Conservation (phyloP, 129 eudicot species). For the Tanacetum coccineum region DNA sequence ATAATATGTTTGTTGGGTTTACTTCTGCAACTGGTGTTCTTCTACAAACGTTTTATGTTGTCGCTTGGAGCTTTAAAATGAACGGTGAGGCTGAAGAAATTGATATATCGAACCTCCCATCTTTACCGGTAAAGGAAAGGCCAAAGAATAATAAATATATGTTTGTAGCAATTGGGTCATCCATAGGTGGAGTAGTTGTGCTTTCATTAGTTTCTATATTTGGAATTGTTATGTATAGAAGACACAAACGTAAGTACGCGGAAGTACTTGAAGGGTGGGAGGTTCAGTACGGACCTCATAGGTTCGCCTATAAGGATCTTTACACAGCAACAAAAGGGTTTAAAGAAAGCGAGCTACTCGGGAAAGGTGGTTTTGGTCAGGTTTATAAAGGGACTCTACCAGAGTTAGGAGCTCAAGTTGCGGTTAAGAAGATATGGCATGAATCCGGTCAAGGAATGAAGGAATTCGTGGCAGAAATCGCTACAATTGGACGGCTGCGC, state of each 20-base stretch:
- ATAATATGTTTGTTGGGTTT: constrained; percentile 55
- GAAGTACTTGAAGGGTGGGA: constrained; percentile 58
- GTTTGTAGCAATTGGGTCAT: constrained; percentile 25
- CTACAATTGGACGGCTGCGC: constrained; percentile 41
- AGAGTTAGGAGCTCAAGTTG: constrained; percentile 26
- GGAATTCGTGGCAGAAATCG: constrained; percentile 49
- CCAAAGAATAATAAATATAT: constrained; percentile 15
- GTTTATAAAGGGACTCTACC: constrained; percentile 43
- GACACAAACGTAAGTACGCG: constrained; percentile 30
- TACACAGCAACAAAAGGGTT: constrained; percentile 53
- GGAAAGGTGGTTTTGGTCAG: constrained; percentile 51
- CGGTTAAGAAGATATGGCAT: constrained; percentile 49
- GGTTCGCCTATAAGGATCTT: constrained; percentile 42
- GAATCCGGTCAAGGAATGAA: constrained; percentile 52
- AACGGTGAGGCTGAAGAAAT: constrained; percentile 44
- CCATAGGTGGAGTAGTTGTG: constrained; percentile 19
- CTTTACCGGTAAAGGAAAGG: constrained; percentile 27
- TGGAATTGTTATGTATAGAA: constrained; percentile 14
- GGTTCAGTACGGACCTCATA: constrained; percentile 42
- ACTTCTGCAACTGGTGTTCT: constrained; percentile 51
- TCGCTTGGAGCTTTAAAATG: constrained; percentile 54
- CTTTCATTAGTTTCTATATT: background rate
- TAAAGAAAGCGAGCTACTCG: constrained; percentile 36
- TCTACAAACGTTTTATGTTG: constrained; percentile 38
- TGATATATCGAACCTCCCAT: constrained; percentile 37